Evolutionary conservation across 2,329 filamentous ascomycete genomes (phyloP), one percentile per base, ranked within the genome.

Genomic region (Albophoma yamanashiensis): DNA sequence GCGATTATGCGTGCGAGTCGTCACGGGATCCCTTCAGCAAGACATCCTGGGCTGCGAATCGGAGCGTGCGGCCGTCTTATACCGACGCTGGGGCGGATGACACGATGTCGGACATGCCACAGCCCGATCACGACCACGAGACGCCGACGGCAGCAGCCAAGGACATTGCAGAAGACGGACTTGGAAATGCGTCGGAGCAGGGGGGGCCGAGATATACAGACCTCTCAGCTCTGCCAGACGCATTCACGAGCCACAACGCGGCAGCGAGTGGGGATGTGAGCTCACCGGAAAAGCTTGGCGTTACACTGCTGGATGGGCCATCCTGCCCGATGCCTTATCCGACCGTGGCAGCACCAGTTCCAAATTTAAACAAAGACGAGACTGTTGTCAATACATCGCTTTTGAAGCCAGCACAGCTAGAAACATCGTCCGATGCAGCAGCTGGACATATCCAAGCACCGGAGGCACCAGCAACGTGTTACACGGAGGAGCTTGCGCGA

Each of bases 1-100:
- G 74, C 61, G 74, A 79, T 58, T 78, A 74, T 55, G 67, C 69
- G 55, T 71, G 70, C 61, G 71, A 73, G 34, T 67, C 70, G 25
- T 67, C 69, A 31, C 64, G 66, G 42, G 62, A 65, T 3, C 60
- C 64, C 4, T 67, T 69, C n/a, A 65, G 68, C 52, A 64, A 69
- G n/a, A 68, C 74, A 25, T 70, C 68, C 1, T 76, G 74, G 72
- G 73, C 75, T 20, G 70, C 73, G 20, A 76, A 74, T 47, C 67
- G 67, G 58, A 69, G 74, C 59, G 73, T 76, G 45, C 69, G 72
- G 20, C 73, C 74, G 9, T 76, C 74, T 0, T 76, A 76, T 61
- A 76, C 74, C 59, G 74, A 76, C 38, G 62, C 66, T 6, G 68
- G 64, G 38, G 66, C 58, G 12, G 66, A 68, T 8, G 67, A 69